Percentiles rank a stretch among this genome's conserved stretches.
phyloP scores from a whole-genome alignment of 129 eudicot species.

The Silybum marianum region DNA sequence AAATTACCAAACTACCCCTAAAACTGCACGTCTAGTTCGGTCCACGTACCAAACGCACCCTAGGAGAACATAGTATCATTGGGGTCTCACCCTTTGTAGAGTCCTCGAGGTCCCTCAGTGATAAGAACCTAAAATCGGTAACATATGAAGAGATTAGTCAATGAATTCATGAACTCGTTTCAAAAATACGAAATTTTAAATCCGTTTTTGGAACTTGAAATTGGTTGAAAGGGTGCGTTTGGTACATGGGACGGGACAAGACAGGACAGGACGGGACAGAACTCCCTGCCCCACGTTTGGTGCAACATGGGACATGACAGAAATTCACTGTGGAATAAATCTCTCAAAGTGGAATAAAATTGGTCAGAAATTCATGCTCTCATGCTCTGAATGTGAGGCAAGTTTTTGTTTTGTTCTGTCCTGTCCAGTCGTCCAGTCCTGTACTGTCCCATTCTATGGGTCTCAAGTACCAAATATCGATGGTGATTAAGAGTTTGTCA shows the following conservation, averaged over 20 bases:
- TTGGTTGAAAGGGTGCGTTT: no score
- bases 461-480: not conserved
- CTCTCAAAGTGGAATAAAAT: not conserved
- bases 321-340: no score
- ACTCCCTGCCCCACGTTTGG: no score
- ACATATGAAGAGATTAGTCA: not conserved
- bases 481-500: not conserved
- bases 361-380: no score
- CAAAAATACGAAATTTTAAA: not conserved
- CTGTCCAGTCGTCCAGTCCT: no score
- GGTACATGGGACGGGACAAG: no score
- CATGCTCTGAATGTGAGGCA: no score
- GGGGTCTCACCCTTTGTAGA: conserved; percentile 88
- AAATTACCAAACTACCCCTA: not conserved
- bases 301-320: no score
- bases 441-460: not conserved
- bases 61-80: not conserved
- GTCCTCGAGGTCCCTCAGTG: conserved; percentile 90
- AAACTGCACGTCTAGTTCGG: not conserved
- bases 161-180: not conserved
- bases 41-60: not conserved
- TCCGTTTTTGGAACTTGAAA: not conserved
- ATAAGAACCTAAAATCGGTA: conserved; percentile 61
- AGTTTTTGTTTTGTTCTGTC: no score
- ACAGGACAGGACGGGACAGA: no score